phyloP scores from a whole-genome alignment of 2,329 filamentous ascomycete genomes.

The Ceratocystis ficicola region DNA sequence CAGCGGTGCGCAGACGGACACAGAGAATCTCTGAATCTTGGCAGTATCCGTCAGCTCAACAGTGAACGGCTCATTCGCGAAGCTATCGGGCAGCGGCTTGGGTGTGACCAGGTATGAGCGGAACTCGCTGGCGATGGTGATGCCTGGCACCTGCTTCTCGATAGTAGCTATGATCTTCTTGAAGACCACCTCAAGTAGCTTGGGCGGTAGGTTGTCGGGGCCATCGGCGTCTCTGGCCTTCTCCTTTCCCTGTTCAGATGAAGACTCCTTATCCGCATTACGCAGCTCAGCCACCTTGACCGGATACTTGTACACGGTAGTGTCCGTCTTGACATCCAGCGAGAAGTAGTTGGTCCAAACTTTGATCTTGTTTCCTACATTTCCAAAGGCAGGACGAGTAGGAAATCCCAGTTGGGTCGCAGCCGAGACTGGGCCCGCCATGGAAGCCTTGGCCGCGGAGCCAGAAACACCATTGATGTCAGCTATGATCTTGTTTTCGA shows the following conservation, averaged over 20 bases:
- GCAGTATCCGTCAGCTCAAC: constrained; percentile 17
- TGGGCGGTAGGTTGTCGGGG: constrained; percentile 29
- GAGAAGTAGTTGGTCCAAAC: constrained; percentile 47
- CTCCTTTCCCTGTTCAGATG: not conserved
- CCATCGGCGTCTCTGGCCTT: constrained; percentile 18
- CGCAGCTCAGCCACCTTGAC: constrained; percentile 30
- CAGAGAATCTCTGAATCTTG: constrained; percentile 35
- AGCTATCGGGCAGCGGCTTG: constrained; percentile 7
- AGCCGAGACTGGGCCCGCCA: constrained; percentile 19
- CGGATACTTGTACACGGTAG: constrained; percentile 36
- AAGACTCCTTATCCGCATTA: constrained; percentile 20
- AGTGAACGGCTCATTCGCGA: constrained; percentile 8
- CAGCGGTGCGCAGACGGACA: constrained; percentile 31
- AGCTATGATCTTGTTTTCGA: constrained; percentile 33
- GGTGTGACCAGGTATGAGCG: constrained; percentile 35
- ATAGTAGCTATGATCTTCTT: constrained; percentile 31
- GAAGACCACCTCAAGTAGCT: constrained; percentile 36
- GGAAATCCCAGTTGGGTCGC: constrained; percentile 30
- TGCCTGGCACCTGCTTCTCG: constrained; percentile 26
- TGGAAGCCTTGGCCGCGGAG: constrained; percentile 30
- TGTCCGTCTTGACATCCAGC: constrained; percentile 31
- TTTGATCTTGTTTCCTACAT: constrained; percentile 32
- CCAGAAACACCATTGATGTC: constrained; percentile 19
- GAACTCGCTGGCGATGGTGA: constrained; percentile 38
- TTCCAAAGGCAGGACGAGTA: constrained; percentile 39